Base-by-base conservation (phyloP, 2,329 filamentous ascomycete genomes). In the Xylariaceae sp. region DNA sequence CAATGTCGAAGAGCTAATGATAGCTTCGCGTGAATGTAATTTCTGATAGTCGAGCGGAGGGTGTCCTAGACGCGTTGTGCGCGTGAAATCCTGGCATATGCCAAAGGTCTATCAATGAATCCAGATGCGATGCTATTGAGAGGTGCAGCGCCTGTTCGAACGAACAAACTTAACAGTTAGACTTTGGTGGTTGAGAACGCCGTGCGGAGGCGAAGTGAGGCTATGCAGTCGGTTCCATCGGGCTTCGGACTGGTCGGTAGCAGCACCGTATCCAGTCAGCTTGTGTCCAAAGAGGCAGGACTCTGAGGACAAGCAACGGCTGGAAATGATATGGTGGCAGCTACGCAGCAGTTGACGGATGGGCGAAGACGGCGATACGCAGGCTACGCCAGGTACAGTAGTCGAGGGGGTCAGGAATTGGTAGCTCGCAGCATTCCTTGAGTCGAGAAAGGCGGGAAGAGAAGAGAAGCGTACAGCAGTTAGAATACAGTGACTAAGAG, bases 201-300 rank as follows among this genome's bases (percentile, higher is more conserved):
- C 53, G 52, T 41, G 53, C 44, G 46, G 35, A 38, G 49, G 39
- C 22, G 33, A 42, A 42, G 19, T 52, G 53, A 52, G 49, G 50
- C 53, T 55, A 53, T 53, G 54, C 50, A 42, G 38, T 30, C 32
- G 33, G 45, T 47, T 35, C 47, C 48, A 43, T 49, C 38, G 39
- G 44, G 14, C 9, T 36, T 36, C 33, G 33, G 33, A 36, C 33
- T 36, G 4, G 33, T 15, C 33, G 12, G 33, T 36, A 36, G 15
- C 9, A 27, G 22, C 22, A 27, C 22, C 22, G 22, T 27, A 27
- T 27, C 22, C 22, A 27, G 22, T 27, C 22, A 27, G 22, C 4
- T 27, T 27, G 7, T 27, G 22, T 27, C 22, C 22, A 27, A 27
- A 27, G 22, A 27, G 22, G 22, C 22, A 27, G 22, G 22, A 27